Base-by-base conservation (phyloP, 2,329 filamentous ascomycete genomes). In the Ceratocystis diversiconidia region DNA sequence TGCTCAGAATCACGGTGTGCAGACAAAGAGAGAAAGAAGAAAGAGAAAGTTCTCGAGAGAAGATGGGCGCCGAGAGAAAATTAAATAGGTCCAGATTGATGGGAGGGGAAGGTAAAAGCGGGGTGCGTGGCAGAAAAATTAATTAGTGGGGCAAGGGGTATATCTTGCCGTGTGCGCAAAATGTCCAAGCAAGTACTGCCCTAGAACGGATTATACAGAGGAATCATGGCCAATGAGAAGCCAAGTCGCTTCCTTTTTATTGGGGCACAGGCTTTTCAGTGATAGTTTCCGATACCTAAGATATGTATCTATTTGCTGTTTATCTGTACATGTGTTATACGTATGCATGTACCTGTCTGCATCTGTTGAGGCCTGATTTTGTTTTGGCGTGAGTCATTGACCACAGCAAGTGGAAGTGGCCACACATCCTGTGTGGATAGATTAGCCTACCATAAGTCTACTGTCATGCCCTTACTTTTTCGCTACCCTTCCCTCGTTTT, bases 1-100 rank as follows among this genome's bases (percentile, higher is more conserved):
- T 68, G 64, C 66, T 62, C 36, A 63, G 66, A 68, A 68, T 68
- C 64, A 63, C 66, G 66, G 66, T 68, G 64, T 68, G 66, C 66
- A 68, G 62, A 65, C 64, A 52, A 65, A 64, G 67, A 67, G 68
- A 67, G 61, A 69, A 69, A 67, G 63, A 62, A 64, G 62, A 43
- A 67, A 52, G 36, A 67, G 66, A 64, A 67, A 68, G 65, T 57
- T 52, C 44, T 52, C 30, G 44, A 69, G 66, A 64, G 57, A 57
- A 50, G 44, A 48, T 22, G 67, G 41, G 62, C 50, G 61, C 48
- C 57, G 36, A 28, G 48, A 46, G 61, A 65, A 61, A 65, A 62
- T 65, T 65, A 68, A 67, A 68, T 66, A 68, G 50, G 63, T 48
- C 44, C n/a, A 55, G 32, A 22, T 12, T 22, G 43, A 25, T 55